Evolutionary conservation across 192 early-diverging fungal species (phyloP).

Genomic region (Rhizoclosmatium sp.): DNA sequence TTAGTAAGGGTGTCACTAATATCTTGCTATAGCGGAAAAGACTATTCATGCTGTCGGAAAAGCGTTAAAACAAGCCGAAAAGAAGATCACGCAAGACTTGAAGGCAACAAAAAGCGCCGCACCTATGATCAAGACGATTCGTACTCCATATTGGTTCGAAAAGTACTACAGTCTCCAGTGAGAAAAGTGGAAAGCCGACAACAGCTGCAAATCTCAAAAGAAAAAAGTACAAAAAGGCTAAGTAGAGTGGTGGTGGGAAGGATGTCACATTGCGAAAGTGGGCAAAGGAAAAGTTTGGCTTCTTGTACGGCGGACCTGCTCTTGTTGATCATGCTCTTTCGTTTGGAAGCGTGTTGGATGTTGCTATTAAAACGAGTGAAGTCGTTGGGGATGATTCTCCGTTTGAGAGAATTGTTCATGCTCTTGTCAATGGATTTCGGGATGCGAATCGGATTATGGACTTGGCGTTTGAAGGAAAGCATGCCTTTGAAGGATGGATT

Average conservation of each 20-base stretch:
- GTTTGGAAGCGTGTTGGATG: conserved; percentile 42
- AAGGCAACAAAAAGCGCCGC: conserved; percentile 74
- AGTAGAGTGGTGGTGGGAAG: not conserved
- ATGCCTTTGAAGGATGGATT: conserved; percentile 32
- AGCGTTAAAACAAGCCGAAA: conserved; percentile 89
- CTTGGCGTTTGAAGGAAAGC: not conserved
- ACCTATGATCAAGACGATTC: conserved; percentile 79
- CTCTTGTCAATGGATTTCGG: conserved; percentile 72
- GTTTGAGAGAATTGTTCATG: conserved; percentile 55
- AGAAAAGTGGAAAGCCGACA: not conserved
- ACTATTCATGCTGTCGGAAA: conserved; percentile 85
- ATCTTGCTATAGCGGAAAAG: conserved; percentile 60
- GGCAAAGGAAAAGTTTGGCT: conserved; percentile 45
- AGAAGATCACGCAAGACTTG: conserved; percentile 85
- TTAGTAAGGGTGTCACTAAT: not conserved
- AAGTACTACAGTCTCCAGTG: conserved; percentile 66
- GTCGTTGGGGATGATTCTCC: conserved; percentile 69
- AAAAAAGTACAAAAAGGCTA: conserved; percentile 36
- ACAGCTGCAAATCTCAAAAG: conserved; percentile 28
- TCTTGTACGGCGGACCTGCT: conserved; percentile 82
- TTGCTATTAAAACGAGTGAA: conserved; percentile 19
- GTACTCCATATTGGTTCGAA: conserved; percentile 98
- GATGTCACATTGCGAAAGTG: conserved; percentile 41
- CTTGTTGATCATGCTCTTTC: conserved; percentile 85
- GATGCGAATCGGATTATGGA: conserved; percentile 77